Conservation (phyloP, 2,329 filamentous ascomycete genomes). For the Daldinia sp. region DNA sequence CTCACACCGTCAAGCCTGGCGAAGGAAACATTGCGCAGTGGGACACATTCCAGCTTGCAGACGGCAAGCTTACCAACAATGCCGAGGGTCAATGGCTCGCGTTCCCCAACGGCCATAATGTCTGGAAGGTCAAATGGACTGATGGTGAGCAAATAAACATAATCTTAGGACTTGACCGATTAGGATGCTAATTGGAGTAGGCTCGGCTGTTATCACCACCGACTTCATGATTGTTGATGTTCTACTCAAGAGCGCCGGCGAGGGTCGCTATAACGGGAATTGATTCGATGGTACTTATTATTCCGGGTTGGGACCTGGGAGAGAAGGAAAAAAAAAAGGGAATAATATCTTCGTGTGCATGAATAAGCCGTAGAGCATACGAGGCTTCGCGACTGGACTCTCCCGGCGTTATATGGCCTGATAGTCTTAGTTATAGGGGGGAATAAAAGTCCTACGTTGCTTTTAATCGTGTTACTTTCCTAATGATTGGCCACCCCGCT, state of each 20-base stretch:
- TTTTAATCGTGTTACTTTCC: not conserved
- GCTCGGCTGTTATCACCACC: conserved; percentile 42
- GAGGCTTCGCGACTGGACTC: not conserved
- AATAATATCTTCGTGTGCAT: conserved; percentile 4
- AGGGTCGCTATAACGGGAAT: conserved; percentile 37
- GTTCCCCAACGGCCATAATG: conserved; percentile 41
- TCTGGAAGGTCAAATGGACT: conserved; percentile 50
- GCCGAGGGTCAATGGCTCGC: conserved; percentile 47
- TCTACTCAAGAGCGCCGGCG: conserved; percentile 43
- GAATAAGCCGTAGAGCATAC: conserved; percentile 3
- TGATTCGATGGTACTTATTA: conserved; percentile 9
- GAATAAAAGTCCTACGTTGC: conserved; percentile 20
- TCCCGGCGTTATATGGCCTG: conserved; percentile 3
- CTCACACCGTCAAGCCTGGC: conserved; percentile 38
- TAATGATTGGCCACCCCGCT: not conserved
- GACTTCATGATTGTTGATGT: conserved; percentile 49
- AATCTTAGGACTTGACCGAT: not conserved
- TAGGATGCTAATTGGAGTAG: conserved; percentile 29
- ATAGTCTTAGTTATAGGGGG: not conserved
- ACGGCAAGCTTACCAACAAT: conserved; percentile 40
- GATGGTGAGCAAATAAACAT: conserved; percentile 44
- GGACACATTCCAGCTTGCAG: conserved; percentile 48
- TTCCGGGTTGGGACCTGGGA: no score
- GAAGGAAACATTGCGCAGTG: conserved; percentile 45
- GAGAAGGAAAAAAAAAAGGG: not conserved